phyloP scores from a whole-genome alignment of 495 filamentous ascomycete species.

The Friedmanniomyces simplex region DNA sequence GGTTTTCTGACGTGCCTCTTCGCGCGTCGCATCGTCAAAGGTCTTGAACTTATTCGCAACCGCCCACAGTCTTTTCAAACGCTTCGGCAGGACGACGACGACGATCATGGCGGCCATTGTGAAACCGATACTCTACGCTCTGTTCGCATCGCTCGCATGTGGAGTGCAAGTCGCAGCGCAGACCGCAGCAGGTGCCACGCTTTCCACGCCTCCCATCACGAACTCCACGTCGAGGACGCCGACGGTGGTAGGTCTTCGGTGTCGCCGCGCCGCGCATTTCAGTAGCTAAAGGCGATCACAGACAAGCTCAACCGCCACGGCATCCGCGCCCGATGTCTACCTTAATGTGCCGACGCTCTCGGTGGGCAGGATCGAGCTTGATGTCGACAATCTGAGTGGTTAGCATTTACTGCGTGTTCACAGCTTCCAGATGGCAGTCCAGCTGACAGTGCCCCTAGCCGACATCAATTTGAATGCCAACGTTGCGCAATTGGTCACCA shows the following conservation, averaged over 20 bases:
- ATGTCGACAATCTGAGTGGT: conserved; percentile 31
- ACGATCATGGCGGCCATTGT: conserved; percentile 10
- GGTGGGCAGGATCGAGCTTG: conserved; percentile 45
- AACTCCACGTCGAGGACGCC: conserved; percentile 1
- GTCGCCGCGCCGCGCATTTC: no score
- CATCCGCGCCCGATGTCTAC: conserved; percentile 41
- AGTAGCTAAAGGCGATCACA: not conserved
- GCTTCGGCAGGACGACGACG: not conserved
- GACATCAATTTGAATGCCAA: conserved; percentile 44
- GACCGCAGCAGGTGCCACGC: conserved; percentile 7
- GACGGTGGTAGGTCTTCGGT: not conserved
- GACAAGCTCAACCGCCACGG: conserved; percentile 14
- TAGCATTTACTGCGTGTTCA: no score
- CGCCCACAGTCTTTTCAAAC: no score
- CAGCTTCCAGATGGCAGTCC: no score
- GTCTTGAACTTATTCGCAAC: no score
- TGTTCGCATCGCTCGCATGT: conserved; percentile 1
- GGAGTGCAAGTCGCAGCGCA: conserved; percentile 11
- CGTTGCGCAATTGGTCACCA: conserved; percentile 40
- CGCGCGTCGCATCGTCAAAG: no score
- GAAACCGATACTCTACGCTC: not conserved
- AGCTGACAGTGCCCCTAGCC: not conserved
- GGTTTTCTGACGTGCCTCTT: no score
- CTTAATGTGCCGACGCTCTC: conserved; percentile 44
- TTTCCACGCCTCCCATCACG: conserved; percentile 9